Evolutionary conservation across 768 basidiomycete species (phyloP).

Genomic region (Holtermannia corniformis): DNA sequence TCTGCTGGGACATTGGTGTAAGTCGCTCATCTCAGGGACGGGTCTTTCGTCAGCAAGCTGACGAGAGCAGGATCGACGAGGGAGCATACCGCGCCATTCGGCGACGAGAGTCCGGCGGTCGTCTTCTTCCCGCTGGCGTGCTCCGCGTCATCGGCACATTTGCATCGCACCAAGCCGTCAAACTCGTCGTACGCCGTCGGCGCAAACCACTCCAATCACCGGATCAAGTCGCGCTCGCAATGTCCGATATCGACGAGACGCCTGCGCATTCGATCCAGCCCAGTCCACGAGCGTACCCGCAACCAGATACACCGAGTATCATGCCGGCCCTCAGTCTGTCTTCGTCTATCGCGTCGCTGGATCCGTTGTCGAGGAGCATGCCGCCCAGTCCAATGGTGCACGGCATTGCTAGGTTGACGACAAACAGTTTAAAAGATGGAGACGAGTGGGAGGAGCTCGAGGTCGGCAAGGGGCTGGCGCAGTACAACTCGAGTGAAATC

Average conservation of each 20-base stretch:
- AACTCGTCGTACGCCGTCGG: conserved; percentile 54
- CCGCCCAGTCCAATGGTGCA: conserved; percentile 35
- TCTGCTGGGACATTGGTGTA: conserved; percentile 72
- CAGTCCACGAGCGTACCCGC: conserved; percentile 27
- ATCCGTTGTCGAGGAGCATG: conserved; percentile 44
- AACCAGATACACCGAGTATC: conserved; percentile 52
- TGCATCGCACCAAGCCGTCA: conserved; percentile 88
- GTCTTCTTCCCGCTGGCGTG: conserved; percentile 86
- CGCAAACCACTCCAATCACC: conserved; percentile 1
- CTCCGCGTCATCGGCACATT: conserved; percentile 77
- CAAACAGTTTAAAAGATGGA: conserved; percentile 14
- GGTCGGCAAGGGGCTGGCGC: conserved; percentile 87
- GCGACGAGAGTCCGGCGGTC: conserved; percentile 68
- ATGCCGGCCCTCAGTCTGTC: conserved; percentile 45
- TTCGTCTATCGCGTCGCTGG: conserved; percentile 48
- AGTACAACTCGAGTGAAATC: conserved; percentile 92
- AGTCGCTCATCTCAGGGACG: conserved; percentile 3
- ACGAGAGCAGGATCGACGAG: conserved; percentile 54
- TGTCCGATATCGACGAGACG: conserved; percentile 9
- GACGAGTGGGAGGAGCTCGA: conserved; percentile 67
- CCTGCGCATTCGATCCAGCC: conserved; percentile 1
- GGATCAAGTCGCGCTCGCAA: neutral
- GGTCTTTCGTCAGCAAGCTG: neutral
- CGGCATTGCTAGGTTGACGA: neutral
- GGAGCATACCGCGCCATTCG: conserved; percentile 83